A percentile compares a stretch with the other conserved stretches of the same genome.
phyloP scores from a whole-genome alignment of 345 rosid species.

The Trapa bicornis region DNA sequence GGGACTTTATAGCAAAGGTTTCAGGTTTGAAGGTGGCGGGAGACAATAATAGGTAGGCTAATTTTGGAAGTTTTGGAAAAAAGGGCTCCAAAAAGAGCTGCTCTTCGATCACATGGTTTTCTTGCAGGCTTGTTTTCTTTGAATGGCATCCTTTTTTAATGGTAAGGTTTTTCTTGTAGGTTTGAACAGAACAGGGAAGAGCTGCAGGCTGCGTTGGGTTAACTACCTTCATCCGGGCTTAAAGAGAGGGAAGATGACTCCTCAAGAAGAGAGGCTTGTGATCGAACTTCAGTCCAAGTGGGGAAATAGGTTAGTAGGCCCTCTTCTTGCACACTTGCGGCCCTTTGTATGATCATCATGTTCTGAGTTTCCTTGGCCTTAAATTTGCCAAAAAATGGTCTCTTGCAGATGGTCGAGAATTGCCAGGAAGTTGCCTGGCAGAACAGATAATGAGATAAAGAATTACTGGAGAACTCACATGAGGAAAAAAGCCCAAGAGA shows the following conservation, averaged over 20 bases:
- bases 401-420: slow-evolving; percentile 84
- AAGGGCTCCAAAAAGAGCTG: slow-evolving; percentile 36
- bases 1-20: slow-evolving; percentile 97
- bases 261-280: slow-evolving; percentile 81
- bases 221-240: slow-evolving; percentile 96
- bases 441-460: slow-evolving; percentile 96
- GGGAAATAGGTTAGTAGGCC: slow-evolving; percentile 75
- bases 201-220: slow-evolving; percentile 99
- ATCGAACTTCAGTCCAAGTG: slow-evolving; percentile 86
- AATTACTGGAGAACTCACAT: slow-evolving; percentile 92
- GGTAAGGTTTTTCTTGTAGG: slow-evolving; percentile 41
- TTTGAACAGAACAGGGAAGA: slow-evolving; percentile 92
- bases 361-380: neutral
- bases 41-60: slow-evolving; percentile 70
- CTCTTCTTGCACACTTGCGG: neutral
- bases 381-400: neutral
- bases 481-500: slow-evolving; percentile 79
- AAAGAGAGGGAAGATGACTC: slow-evolving; percentile 92
- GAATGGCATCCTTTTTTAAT: too few relatives aligned
- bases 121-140: slow-evolving; percentile 55
- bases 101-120: slow-evolving; percentile 34
- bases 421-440: slow-evolving; percentile 82
- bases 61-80: slow-evolving; percentile 21
- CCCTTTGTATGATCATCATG: neutral
- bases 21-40: slow-evolving; percentile 99